phyloP scores from a whole-genome alignment of 331 rosid genomes.

The Quercus phellos region DNA sequence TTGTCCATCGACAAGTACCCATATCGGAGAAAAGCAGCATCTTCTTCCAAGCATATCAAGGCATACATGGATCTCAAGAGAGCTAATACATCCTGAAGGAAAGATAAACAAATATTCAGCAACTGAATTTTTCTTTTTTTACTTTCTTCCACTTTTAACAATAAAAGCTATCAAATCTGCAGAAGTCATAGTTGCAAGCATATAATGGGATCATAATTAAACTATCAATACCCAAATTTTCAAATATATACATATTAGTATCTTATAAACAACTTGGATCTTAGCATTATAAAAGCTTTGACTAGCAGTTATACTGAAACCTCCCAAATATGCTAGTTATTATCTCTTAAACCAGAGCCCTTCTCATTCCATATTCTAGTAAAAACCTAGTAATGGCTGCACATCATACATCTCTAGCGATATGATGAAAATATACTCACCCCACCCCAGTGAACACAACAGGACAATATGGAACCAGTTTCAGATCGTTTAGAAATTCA shows the following conservation, averaged over 20 bases:
- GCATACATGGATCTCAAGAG: slow-evolving; percentile 74
- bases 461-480: background rate
- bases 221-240: background rate
- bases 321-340: background rate
- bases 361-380: background rate
- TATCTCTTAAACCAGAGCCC: background rate
- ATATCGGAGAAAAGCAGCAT: slow-evolving; percentile 69
- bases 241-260: background rate
- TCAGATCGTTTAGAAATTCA: background rate
- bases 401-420: background rate
- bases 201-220: background rate
- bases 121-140: background rate
- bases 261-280: background rate
- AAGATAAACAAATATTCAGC: background rate
- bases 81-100: slow-evolving; percentile 53
- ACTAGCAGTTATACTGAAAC: background rate
- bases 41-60: slow-evolving; percentile 76
- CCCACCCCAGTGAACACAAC: background rate
- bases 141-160: background rate
- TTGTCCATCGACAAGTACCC: slow-evolving; percentile 61
- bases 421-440: background rate
- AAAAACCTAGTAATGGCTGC: no score
- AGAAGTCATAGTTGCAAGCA: background rate
- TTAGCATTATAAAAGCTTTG: background rate
- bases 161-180: background rate